These are phyloP conservation scores for Graphilbum sp. DNA, from an alignment of 2,329 filamentous ascomycete species.

Conservation along the genomic window DNA sequence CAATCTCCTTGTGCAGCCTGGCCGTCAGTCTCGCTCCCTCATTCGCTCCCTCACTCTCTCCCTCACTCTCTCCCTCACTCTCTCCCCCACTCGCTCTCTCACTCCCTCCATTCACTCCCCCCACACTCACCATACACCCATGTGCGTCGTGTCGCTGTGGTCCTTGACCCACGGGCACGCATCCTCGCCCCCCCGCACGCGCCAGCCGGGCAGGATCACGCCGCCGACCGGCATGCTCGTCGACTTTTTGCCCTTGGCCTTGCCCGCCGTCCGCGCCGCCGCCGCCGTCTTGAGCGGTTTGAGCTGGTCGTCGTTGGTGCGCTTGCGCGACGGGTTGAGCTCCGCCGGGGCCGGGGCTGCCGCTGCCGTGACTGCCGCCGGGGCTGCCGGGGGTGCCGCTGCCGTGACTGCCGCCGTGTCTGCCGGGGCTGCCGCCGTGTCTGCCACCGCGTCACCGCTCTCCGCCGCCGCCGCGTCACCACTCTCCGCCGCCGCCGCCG, in stretches of 20 bases:
- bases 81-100: too few relatives aligned
- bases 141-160: constrained; percentile 34
- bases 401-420: constrained; percentile 2
- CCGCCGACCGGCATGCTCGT: constrained; percentile 33
- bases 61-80: too few relatives aligned
- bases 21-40: neutral
- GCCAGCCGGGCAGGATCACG: constrained; percentile 36
- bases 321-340: constrained; percentile 41
- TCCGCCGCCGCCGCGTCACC: neutral
- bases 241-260: constrained; percentile 33
- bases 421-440: neutral
- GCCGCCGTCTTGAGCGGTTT: constrained; percentile 28
- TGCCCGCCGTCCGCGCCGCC: constrained; percentile 30
- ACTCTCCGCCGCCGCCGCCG: neutral
- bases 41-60: neutral
- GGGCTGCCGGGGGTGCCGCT: neutral
- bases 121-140: constrained; percentile 42
- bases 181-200: constrained; percentile 21
- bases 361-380: neutral
- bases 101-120: too few relatives aligned
- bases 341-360: constrained; percentile 2
- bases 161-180: constrained; percentile 49
- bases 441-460: too few relatives aligned
- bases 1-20: constrained; percentile 77
- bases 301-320: constrained; percentile 54